These are phyloP conservation scores for Pseudopyrenochaeta lycopersici DNA, from an alignment of 2,329 filamentous ascomycete species.

Conservation along the genomic window DNA sequence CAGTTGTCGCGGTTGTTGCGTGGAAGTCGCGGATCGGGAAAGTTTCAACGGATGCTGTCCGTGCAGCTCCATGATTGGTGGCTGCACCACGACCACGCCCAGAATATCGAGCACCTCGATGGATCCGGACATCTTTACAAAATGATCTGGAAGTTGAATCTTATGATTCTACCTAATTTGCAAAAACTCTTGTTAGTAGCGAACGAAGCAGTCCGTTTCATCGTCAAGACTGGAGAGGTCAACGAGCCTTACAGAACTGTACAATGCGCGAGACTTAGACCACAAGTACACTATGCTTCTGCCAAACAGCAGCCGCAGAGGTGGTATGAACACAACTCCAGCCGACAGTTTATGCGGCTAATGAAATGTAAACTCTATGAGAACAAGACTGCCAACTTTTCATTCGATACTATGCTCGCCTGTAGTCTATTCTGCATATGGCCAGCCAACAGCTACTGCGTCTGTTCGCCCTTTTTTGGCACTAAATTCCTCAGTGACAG, in stretches of 20 bases:
- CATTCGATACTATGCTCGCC: too few relatives aligned
- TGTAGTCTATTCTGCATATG: too few relatives aligned
- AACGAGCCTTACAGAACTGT: background rate
- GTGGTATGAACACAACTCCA: too few relatives aligned
- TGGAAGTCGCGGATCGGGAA: conserved; percentile 24
- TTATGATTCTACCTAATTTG: too few relatives aligned
- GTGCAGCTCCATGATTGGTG: conserved; percentile 22
- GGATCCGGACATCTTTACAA: too few relatives aligned
- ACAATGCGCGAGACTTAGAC: conserved; percentile 2
- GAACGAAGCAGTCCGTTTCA: background rate
- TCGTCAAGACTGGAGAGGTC: background rate
- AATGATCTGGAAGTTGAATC: too few relatives aligned
- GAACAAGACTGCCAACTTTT: too few relatives aligned
- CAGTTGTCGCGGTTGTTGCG: conserved; percentile 15
- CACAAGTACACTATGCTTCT: too few relatives aligned
- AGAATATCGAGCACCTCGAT: conserved; percentile 18
- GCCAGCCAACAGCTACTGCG: conserved; percentile 1
- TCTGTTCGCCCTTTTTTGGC: conserved; percentile 35
- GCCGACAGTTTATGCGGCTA: too few relatives aligned
- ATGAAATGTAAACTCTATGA: too few relatives aligned
- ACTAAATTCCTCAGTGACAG: conserved; percentile 85
- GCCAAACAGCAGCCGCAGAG: too few relatives aligned
- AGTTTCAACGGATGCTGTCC: conserved; percentile 19
- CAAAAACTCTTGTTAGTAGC: too few relatives aligned
- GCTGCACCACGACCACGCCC: conserved; percentile 3